Evolutionary conservation across 371 early-diverging fungal genomes (phyloP), one percentile per base, ranked within the genome.

Genomic region (Mucor irregularis): DNA sequence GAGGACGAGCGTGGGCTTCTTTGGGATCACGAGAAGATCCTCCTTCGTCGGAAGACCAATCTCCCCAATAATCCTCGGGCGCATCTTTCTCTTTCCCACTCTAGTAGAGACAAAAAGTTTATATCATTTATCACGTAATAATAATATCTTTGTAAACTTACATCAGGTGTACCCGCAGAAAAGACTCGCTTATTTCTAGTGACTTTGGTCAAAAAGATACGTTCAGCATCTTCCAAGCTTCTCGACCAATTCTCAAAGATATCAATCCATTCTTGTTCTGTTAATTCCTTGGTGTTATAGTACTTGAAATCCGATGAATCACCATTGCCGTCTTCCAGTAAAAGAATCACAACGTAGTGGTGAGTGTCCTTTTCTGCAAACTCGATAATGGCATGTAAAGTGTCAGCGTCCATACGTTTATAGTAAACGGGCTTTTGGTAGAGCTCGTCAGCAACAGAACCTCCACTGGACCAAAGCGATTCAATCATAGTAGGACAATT

Each of bases 171-270:
- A 10, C 42, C 52, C 2, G 56, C 40, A n/a, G 46, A 51, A 25
- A 52, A 54, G 7, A 49, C 37, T 24, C 25, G 24, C 52, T 59
- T 61, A 9, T 48, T 39, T 16, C 56, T 37, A 46, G 76, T 64
- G 6, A 76, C 65, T 28, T 65, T 66, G 13, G 48, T 58, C 9
- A 74, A 40, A 58, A 61, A 79, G 19, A 62, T 54, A 21, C 76
- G 53, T 30, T 79, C 80, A 2, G 80, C 90, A 90, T 89, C 46
- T 80, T 81, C 17, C 89, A 78, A 28, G 83, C 88, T 17, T 89
- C 92, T 30, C 80, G 87, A 64, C 80, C 80, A 79, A 19, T 55
- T 65, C 24, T 44, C 53, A 48, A 78, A 61, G 4, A 67, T 50
- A 28, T 67, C 60, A 28, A 59, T 19, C 80, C 80, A 79, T 37